Conservation (phyloP, 257 asterid species). For the Solanum piurae region DNA sequence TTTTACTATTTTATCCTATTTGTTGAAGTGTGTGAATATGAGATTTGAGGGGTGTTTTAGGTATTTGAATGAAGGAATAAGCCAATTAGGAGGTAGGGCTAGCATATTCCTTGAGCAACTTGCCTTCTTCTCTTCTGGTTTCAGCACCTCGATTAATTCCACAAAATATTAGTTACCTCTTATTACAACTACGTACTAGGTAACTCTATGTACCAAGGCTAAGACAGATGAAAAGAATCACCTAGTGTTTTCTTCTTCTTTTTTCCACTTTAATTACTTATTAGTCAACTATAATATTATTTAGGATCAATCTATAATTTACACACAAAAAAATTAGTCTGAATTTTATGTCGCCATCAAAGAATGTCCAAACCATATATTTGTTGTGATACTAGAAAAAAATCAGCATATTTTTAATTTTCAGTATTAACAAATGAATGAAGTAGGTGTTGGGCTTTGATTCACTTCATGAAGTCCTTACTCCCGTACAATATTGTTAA, state of each 20-base stretch:
- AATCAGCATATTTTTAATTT: background rate
- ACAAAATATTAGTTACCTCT: too few species aligned
- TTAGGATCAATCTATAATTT: background rate
- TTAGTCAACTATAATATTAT: background rate
- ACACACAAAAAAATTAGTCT: background rate
- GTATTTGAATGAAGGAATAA: background rate
- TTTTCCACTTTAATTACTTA: background rate
- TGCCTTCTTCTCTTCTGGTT: background rate
- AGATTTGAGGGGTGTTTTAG: background rate
- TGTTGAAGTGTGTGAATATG: background rate
- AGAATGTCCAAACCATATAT: background rate
- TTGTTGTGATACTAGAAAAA: background rate
- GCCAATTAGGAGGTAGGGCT: background rate
- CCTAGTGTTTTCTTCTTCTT: background rate
- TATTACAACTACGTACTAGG: too few species aligned
- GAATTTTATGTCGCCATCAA: background rate
- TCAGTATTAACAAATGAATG: background rate
- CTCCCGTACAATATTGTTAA: constrained; percentile 4
- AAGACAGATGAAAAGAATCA: too few species aligned
- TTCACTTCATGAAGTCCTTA: background rate
- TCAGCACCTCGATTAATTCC: background rate
- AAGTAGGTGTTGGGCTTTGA: background rate
- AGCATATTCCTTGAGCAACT: background rate
- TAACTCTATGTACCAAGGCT: too few species aligned
- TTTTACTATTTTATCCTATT: background rate